Percentiles rank a stretch among this genome's conserved stretches.
Evolutionary conservation across 805 yeast species (phyloP).

Genomic region (Spathaspora boniae): DNA sequence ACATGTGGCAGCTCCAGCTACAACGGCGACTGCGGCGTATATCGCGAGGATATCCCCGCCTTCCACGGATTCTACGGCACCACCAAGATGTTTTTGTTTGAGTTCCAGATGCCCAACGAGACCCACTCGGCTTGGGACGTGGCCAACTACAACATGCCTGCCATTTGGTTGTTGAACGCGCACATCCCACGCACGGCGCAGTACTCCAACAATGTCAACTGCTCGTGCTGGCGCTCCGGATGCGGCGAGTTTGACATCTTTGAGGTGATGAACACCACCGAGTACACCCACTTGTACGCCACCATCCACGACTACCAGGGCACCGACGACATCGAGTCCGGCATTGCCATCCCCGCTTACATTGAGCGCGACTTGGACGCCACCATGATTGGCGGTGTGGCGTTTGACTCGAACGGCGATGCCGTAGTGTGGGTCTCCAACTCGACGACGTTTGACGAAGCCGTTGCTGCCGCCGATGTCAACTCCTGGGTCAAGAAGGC

Average conservation of each 20-base stretch:
- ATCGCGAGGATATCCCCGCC: conserved; percentile 71
- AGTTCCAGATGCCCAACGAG: conserved; percentile 66
- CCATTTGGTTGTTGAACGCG: conserved; percentile 73
- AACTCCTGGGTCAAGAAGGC: conserved; percentile 42
- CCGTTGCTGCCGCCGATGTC: conserved; percentile 44
- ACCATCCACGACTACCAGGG: conserved; percentile 79
- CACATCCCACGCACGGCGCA: conserved; percentile 74
- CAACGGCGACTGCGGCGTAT: conserved; percentile 66
- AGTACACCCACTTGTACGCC: conserved; percentile 49
- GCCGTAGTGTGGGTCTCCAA: conserved; percentile 61
- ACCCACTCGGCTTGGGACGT: conserved; percentile 23
- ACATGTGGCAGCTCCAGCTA: conserved; percentile 56
- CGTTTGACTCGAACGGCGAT: conserved; percentile 58
- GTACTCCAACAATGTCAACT: conserved; percentile 55
- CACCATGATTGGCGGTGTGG: conserved; percentile 69
- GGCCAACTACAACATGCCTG: conserved; percentile 60
- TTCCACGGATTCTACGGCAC: conserved; percentile 66
- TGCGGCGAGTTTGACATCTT: conserved; percentile 79
- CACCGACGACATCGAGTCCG: conserved; percentile 56
- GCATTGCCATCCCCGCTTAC: conserved; percentile 56
- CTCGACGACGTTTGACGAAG: conserved; percentile 44
- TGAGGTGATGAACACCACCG: conserved; percentile 66
- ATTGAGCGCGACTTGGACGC: conserved; percentile 49
- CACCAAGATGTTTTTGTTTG: conserved; percentile 69
- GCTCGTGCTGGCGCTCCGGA: conserved; percentile 76